phyloP scores from a whole-genome alignment of 2,329 filamentous ascomycete species.

The Fusarium sp. region DNA sequence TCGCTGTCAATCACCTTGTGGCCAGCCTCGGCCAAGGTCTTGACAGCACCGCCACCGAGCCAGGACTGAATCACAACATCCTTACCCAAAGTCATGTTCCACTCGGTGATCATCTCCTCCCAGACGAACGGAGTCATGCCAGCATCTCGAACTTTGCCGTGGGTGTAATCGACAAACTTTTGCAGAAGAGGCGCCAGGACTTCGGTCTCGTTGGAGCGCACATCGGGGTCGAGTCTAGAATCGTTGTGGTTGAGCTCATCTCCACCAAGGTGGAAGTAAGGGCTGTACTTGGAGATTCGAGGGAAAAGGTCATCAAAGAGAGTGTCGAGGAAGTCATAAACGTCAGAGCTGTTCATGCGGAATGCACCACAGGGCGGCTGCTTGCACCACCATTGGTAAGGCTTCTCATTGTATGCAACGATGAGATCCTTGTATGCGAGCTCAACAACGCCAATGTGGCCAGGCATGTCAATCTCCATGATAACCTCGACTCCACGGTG shows the following conservation, averaged over 20 bases:
- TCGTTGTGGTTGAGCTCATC: conserved; percentile 84
- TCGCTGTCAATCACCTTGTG: conserved; percentile 80
- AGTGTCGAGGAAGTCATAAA: conserved; percentile 77
- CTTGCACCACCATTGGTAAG: conserved; percentile 69
- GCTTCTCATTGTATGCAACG: conserved; percentile 65
- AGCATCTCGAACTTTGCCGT: conserved; percentile 70
- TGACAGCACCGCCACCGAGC: conserved; percentile 73
- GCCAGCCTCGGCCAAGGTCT: conserved; percentile 69
- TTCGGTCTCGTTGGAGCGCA: conserved; percentile 71
- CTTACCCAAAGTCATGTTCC: conserved; percentile 78
- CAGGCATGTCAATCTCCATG: conserved; percentile 72
- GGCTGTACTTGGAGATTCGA: conserved; percentile 73
- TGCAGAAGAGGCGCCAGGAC: conserved; percentile 82
- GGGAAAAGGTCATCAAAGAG: conserved; percentile 83
- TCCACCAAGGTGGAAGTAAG: conserved; percentile 87
- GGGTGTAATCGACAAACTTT: conserved; percentile 77
- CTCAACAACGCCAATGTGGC: conserved; percentile 67
- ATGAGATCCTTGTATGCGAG: conserved; percentile 64
- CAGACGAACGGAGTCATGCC: conserved; percentile 82
- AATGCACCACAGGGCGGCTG: conserved; percentile 76
- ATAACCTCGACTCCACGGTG: conserved; percentile 69
- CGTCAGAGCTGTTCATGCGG: conserved; percentile 78
- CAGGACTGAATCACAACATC: conserved; percentile 85
- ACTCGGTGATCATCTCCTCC: conserved; percentile 86
- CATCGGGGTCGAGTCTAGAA: conserved; percentile 75